Percentiles rank a stretch among this genome's conserved stretches.
These are phyloP conservation scores for Bipolaris oryzae DNA, from an alignment of 2,329 filamentous ascomycete genomes.

Conservation along the genomic window DNA sequence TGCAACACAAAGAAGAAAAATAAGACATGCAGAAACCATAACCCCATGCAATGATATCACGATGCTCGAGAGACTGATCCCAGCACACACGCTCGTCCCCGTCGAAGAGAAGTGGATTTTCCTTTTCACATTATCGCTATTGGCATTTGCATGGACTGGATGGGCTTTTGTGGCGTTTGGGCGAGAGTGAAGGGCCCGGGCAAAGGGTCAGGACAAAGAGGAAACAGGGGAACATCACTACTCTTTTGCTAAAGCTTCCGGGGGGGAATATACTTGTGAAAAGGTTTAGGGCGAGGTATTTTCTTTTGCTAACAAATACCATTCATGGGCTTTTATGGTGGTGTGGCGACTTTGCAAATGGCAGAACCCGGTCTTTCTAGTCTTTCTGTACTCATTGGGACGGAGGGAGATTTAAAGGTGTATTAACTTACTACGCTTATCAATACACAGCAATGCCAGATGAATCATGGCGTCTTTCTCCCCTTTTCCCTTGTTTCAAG, in stretches of 20 bases:
- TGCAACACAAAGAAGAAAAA: neutral
- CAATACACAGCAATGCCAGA: neutral
- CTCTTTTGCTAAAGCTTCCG: neutral
- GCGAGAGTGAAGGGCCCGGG: neutral
- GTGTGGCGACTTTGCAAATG: too few relatives aligned
- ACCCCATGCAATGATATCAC: too few relatives aligned
- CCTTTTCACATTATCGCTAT: neutral
- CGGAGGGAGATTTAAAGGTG: neutral
- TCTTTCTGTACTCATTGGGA: neutral
- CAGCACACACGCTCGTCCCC: neutral
- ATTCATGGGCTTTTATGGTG: too few relatives aligned
- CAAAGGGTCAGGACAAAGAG: neutral
- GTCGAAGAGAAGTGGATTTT: neutral
- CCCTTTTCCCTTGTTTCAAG: neutral
- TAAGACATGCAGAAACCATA: neutral
- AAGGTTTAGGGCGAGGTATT: neutral
- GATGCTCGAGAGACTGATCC: too few relatives aligned
- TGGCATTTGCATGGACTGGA: slow-evolving; percentile 3
- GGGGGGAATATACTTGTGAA: neutral
- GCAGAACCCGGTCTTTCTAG: neutral
- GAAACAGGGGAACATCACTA: slow-evolving; percentile 2
- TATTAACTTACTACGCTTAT: neutral
- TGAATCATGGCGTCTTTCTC: neutral
- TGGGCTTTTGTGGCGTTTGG: neutral
- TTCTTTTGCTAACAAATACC: too few relatives aligned